Percentiles rank a stretch among this genome's conserved stretches.
Evolutionary conservation across 805 yeast genomes (phyloP).

Genomic region (Saturnispora bothae): DNA sequence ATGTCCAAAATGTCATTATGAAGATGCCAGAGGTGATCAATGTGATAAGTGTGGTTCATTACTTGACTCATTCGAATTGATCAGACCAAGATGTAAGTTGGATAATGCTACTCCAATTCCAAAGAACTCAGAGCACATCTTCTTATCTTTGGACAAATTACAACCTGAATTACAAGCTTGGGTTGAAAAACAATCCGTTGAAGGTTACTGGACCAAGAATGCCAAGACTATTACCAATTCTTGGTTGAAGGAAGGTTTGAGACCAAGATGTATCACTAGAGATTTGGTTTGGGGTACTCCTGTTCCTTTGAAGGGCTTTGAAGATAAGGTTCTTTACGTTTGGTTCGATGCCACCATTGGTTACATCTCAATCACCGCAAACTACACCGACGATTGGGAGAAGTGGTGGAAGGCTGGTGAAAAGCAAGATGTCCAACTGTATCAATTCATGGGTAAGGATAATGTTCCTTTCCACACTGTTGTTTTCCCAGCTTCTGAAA

Average conservation of each 20-base stretch:
- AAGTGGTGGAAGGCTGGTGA: constrained; percentile 32
- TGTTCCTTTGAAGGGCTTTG: constrained; percentile 80
- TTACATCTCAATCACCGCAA: constrained; percentile 91
- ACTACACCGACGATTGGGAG: constrained; percentile 70
- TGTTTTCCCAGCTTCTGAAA: constrained; percentile 86
- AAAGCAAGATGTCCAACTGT: constrained; percentile 82
- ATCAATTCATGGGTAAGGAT: constrained; percentile 99
- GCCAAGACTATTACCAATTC: constrained; percentile 79
- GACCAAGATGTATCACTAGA: constrained; percentile 93
- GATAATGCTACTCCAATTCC: constrained; percentile 77
- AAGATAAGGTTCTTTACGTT: constrained; percentile 87
- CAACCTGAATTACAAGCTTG: constrained; percentile 67
- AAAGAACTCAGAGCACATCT: constrained; percentile 75
- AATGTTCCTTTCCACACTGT: constrained; percentile 98
- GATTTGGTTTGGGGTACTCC: constrained; percentile 98
- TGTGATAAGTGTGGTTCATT: constrained; percentile 93
- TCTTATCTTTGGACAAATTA: constrained; percentile 71
- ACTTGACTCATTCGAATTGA: constrained; percentile 84
- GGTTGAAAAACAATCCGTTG: constrained; percentile 54
- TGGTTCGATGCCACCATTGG: constrained; percentile 99
- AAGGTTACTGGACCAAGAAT: constrained; percentile 89
- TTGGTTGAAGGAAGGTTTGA: constrained; percentile 90
- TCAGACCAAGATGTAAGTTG: constrained; percentile 90
- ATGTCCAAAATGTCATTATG: constrained; percentile 90
- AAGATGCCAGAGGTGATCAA: constrained; percentile 98